Conservation (phyloP, 768 basidiomycete genomes). For the Lactarius quietus region DNA sequence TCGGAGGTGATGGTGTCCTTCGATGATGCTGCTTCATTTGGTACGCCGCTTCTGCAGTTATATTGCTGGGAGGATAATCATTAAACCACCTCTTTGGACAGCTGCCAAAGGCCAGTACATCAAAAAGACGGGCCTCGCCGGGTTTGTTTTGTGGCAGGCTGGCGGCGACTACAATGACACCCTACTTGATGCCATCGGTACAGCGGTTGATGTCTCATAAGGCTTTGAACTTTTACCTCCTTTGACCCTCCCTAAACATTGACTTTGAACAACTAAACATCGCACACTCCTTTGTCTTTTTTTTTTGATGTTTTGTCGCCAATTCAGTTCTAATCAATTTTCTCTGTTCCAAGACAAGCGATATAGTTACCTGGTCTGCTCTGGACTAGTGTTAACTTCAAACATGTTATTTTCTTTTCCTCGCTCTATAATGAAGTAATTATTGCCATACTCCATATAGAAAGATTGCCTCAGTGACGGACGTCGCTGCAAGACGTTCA, state of each 20-base stretch:
- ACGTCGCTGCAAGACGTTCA: not conserved
- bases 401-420: no score
- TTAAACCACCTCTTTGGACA: not conserved
- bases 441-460: not conserved
- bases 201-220: not conserved
- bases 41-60: constrained; percentile 12
- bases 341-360: no score
- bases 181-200: constrained; percentile 34
- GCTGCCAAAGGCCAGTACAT: constrained; percentile 45
- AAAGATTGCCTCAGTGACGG: not conserved
- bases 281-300: no score
- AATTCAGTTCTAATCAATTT: no score
- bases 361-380: no score
- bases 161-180: constrained; percentile 41
- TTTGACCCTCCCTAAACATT: no score
- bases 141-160: constrained; percentile 44
- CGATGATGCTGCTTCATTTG: constrained; percentile 35
- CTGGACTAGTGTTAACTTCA: no score
- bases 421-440: no score
- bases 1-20: constrained; percentile 35
- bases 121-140: constrained; percentile 32
- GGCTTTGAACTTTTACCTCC: not conserved
- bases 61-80: not conserved
- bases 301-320: no score
- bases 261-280: no score